Conservation (phyloP, 805 yeast species). For the Scheffersomyces amazonensis region DNA sequence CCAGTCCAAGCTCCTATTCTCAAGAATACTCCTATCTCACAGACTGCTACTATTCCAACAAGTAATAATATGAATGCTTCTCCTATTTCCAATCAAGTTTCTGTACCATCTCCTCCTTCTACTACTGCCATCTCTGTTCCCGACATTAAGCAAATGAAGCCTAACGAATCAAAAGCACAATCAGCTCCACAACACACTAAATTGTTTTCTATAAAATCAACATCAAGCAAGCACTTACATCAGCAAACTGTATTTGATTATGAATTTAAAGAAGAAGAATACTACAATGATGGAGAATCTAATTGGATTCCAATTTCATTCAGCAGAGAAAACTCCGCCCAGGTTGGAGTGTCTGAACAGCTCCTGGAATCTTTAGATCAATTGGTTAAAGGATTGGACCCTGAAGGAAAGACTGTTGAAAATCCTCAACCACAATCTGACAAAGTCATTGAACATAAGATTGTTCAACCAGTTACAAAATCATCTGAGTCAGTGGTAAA, state of each 20-base stretch:
- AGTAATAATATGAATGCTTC: too few species aligned
- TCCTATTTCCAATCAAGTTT: too few species aligned
- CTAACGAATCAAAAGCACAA: too few species aligned
- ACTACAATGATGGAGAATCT: conserved; percentile 16
- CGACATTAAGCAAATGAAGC: too few species aligned
- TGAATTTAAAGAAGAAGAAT: not conserved
- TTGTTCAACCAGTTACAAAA: not conserved
- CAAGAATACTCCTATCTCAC: too few species aligned
- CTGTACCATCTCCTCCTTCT: too few species aligned
- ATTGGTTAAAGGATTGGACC: not conserved
- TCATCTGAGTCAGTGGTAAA: too few species aligned
- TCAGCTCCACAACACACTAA: too few species aligned
- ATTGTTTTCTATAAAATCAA: not conserved
- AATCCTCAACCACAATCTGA: not conserved
- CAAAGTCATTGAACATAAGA: not conserved
- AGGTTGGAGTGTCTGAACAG: not conserved
- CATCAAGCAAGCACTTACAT: not conserved
- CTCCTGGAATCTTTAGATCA: not conserved
- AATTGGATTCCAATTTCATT: conserved; percentile 22
- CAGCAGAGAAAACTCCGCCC: not conserved
- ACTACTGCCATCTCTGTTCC: too few species aligned
- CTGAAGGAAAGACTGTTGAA: not conserved
- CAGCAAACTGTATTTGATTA: too few species aligned
- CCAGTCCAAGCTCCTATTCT: too few species aligned
- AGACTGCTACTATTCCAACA: too few species aligned